These are phyloP conservation scores for Spergularia bocconei DNA, from an alignment of 148 eudicot species.

Conservation along the genomic window DNA sequence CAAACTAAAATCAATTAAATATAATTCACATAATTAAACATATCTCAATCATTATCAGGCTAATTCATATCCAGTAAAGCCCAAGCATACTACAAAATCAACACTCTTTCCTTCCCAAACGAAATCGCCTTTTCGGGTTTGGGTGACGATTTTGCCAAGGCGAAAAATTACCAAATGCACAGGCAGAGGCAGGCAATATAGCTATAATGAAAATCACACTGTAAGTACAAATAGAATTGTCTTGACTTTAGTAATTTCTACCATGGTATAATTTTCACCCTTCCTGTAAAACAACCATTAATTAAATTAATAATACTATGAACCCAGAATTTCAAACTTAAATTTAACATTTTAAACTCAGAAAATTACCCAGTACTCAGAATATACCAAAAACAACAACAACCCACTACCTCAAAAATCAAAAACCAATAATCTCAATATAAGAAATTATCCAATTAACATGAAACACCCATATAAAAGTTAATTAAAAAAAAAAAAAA, in stretches of 20 bases:
- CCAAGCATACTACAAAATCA: not conserved
- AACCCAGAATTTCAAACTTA: not conserved
- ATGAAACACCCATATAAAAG: not conserved
- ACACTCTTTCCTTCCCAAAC: not conserved
- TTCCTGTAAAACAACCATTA: no score
- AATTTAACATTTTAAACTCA: not conserved
- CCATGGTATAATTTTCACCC: no score
- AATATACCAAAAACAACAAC: not conserved
- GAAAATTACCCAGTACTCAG: not conserved
- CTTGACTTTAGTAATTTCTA: no score
- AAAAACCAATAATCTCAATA: no score
- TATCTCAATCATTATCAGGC: not conserved
- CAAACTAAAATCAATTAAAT: not conserved
- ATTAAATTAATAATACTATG: not conserved
- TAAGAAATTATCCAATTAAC: not conserved
- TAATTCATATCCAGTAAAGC: not conserved
- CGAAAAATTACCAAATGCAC: no score
- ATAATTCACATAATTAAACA: not conserved
- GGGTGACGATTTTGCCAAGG: no score
- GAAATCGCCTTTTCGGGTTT: no score
- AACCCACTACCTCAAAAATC: constrained; percentile 1
- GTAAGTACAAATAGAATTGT: no score
- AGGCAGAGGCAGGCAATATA: no score
- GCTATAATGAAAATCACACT: no score
- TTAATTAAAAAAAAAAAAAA: not conserved